Base-by-base conservation (phyloP, 2,329 filamentous ascomycete species). In the Claviceps sp. region DNA sequence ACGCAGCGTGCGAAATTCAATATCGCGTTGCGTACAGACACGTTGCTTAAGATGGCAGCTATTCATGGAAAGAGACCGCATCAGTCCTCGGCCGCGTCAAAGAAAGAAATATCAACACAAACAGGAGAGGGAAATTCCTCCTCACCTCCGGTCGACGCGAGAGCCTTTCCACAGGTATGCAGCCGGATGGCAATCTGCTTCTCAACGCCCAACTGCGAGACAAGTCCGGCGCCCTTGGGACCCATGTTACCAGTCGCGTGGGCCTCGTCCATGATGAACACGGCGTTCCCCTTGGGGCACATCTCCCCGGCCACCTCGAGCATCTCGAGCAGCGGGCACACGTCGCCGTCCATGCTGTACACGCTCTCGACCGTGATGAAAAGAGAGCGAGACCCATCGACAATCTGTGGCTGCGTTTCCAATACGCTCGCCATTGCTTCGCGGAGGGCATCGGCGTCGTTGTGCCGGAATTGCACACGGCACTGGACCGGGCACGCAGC, bases 201-300 rank as follows among this genome's bases (percentile, higher is more conserved):
- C 53, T 80, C 68, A 0, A 80, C 55, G 0, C 74, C 76, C 2
- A 79, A 61, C 38, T 66, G 62, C 52, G 68, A 69, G 4, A 80
- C 74, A 4, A 78, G 59, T 0, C 77, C 77, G 0, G 63, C 62
- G 0, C 78, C 77, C 1, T 68, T 62, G 0, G 65, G 65, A 0
- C 78, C 77, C 55, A 76, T 69, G 0, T 75, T 64, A 0, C 77
- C 77, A 20, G 20, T 50, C 13, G 20, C 9, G n/a, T 52, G 51
- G 4, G 78, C 77, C 54, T 81, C 77, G 54, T 81, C 78, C 0
- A 80, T 68, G 13, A 79, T 62, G 36, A 80, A 69, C 55, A 77
- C 70, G 2, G 66, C 71, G 54, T 69, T 71, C 0, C 64, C 68
- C 0, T 51, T 37, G 1, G 61, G 61, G 6, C 66, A 63, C 0